A percentile compares a stretch with the other conserved stretches of the same genome.
phyloP scores from a whole-genome alignment of 257 asterid genomes.

The Ophiorrhiza pumila region DNA sequence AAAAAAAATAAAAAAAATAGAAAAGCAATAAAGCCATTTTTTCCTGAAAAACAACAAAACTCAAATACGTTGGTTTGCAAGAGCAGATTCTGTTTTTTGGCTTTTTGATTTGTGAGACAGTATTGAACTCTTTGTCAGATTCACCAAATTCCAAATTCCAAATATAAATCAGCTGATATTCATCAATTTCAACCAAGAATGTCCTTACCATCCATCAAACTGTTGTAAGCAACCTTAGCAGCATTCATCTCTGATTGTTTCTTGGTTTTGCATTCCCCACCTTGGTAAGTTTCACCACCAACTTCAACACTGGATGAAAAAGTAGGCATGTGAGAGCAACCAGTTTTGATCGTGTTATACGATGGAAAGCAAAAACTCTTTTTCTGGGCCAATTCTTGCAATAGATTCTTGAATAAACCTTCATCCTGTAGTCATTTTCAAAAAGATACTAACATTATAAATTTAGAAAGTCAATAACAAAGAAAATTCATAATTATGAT shows the following conservation, averaged over 20 bases:
- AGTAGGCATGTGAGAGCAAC: conserved; percentile 44
- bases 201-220: conserved; percentile 47
- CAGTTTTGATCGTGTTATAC: conserved; percentile 42
- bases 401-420: conserved; percentile 51
- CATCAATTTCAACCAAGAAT: conserved; percentile 5
- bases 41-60: not conserved
- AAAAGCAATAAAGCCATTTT: not conserved
- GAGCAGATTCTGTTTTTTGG: not conserved
- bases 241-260: conserved; percentile 83
- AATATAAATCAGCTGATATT: not conserved
- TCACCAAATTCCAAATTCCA: conserved; percentile 23
- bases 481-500: not conserved
- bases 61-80: not conserved
- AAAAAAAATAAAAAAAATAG: not conserved
- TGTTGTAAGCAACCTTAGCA: conserved; percentile 61
- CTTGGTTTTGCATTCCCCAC: conserved; percentile 62
- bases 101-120: not conserved
- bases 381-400: conserved; percentile 62
- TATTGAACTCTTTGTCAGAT: not conserved
- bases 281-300: conserved; percentile 42
- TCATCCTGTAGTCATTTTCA: conserved; percentile 44
- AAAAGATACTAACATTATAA: not conserved
- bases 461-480: not conserved
- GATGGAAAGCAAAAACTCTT: conserved; percentile 44
- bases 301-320: conserved; percentile 51